These are phyloP conservation scores for Gillenia trifoliata DNA, from an alignment of 306 rosid genomes.

Conservation along the genomic window DNA sequence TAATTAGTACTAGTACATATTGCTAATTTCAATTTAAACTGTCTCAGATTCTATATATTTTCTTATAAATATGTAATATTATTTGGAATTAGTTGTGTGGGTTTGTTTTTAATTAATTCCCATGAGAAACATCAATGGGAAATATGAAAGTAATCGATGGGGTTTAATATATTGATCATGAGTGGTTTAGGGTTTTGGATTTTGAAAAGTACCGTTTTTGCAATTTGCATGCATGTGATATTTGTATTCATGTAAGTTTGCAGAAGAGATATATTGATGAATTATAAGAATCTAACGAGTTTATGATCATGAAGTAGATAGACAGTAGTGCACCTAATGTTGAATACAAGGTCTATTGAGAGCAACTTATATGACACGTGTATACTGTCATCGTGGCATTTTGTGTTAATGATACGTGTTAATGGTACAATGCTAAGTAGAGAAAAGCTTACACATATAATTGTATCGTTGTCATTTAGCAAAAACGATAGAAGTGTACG, in stretches of 20 bases:
- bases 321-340: background rate
- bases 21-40: background rate
- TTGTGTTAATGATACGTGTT: too few species aligned
- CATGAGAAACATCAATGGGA: background rate
- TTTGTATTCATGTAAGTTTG: background rate
- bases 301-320: background rate
- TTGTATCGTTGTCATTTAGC: too few species aligned
- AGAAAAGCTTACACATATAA: too few species aligned
- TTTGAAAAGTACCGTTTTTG: background rate
- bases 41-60: background rate
- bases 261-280: background rate
- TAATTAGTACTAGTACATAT: background rate
- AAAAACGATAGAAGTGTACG: too few species aligned
- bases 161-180: background rate
- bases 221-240: background rate
- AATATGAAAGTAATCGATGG: background rate
- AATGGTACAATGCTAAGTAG: too few species aligned
- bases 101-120: background rate
- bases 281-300: background rate
- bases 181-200: slow-evolving; percentile 28
- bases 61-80: background rate
- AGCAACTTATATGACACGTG: background rate
- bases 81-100: background rate
- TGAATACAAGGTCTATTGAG: background rate
- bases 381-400: too few species aligned